A percentile compares a stretch with the other conserved stretches of the same genome.
phyloP scores from a whole-genome alignment of 768 basidiomycete genomes.

The Pisolithus microcarpus region DNA sequence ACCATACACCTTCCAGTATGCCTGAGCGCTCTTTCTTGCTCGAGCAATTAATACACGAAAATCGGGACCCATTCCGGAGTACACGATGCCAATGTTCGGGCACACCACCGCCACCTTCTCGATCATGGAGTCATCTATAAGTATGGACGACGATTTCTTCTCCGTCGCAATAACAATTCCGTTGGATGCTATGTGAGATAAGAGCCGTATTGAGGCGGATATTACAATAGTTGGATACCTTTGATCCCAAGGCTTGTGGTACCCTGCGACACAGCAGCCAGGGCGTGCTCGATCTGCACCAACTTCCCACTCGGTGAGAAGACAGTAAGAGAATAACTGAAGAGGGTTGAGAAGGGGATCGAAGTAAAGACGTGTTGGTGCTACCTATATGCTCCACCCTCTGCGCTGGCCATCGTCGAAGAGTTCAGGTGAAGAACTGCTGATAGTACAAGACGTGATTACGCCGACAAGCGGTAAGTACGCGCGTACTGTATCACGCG shows the following conservation, averaged over 20 bases:
- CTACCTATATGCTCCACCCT: conserved; percentile 76
- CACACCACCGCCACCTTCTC: conserved; percentile 97
- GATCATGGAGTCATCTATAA: conserved; percentile 96
- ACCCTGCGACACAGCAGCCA: conserved; percentile 92
- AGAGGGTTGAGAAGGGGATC: conserved; percentile 13
- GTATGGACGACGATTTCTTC: conserved; percentile 96
- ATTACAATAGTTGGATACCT: conserved; percentile 47
- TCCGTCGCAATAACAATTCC: conserved; percentile 99
- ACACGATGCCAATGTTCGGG: conserved; percentile 98
- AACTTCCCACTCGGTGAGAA: conserved; percentile 99
- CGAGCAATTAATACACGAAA: conserved; percentile 91
- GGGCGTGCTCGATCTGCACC: conserved; percentile 99
- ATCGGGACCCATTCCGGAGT: conserved; percentile 99
- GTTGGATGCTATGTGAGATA: conserved; percentile 70
- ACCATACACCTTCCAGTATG: conserved; percentile 99
- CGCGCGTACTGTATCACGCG: conserved; percentile 26
- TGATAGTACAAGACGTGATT: conserved; percentile 15
- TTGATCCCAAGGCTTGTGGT: conserved; percentile 98
- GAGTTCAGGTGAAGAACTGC: conserved; percentile 10
- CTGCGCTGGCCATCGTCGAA: conserved; percentile 65
- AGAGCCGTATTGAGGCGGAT: conserved; percentile 13
- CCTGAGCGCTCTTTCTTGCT: conserved; percentile 95
- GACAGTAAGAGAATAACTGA: conserved; percentile 95
- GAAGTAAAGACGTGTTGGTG: conserved; percentile 11
- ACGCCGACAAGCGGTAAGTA: conserved; percentile 7